A percentile compares a stretch with the other conserved stretches of the same genome.
Conservation (phyloP, 202 grass and related monocot genomes). For the Bolboschoenoplectus hybrid region DNA sequence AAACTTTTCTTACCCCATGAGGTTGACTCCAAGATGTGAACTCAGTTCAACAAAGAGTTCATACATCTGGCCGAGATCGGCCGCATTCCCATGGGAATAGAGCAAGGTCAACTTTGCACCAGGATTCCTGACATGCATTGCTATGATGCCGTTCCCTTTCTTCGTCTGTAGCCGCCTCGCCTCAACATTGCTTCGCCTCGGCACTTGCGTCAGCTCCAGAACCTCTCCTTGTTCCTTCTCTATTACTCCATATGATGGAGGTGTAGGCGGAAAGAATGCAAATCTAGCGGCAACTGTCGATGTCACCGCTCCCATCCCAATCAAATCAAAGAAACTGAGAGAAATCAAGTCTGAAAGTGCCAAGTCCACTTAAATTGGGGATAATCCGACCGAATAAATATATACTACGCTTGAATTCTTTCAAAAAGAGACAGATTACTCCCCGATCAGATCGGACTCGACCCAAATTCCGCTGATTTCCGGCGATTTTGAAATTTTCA, state of each 20-base stretch:
- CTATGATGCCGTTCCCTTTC: conserved; percentile 68
- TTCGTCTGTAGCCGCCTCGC: conserved; percentile 62
- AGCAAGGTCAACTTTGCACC: conserved; percentile 75
- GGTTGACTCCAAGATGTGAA: conserved; percentile 73
- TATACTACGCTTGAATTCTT: background rate
- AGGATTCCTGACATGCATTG: conserved; percentile 73
- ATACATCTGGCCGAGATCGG: conserved; percentile 88
- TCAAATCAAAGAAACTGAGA: background rate
- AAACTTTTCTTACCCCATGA: conserved; percentile 61
- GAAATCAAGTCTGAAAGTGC: conserved; percentile 35
- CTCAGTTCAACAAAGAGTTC: conserved; percentile 91
- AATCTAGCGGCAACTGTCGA: conserved; percentile 90
- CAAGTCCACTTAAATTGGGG: conserved; percentile 33
- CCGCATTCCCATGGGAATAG: conserved; percentile 90
- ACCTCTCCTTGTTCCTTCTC: conserved; percentile 44
- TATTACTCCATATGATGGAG: conserved; percentile 69
- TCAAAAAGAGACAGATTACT: conserved; percentile 7
- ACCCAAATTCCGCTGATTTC: conserved; percentile 28
- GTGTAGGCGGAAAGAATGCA: conserved; percentile 86
- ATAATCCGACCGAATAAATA: background rate
- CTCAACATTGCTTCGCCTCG: conserved; percentile 58
- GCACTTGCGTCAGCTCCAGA: conserved; percentile 65
- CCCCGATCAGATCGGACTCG: conserved; percentile 12
- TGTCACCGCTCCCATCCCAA: conserved; percentile 74
- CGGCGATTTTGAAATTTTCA: conserved; percentile 28